phyloP scores from a whole-genome alignment of 768 basidiomycete species.

The Russula earlei region DNA sequence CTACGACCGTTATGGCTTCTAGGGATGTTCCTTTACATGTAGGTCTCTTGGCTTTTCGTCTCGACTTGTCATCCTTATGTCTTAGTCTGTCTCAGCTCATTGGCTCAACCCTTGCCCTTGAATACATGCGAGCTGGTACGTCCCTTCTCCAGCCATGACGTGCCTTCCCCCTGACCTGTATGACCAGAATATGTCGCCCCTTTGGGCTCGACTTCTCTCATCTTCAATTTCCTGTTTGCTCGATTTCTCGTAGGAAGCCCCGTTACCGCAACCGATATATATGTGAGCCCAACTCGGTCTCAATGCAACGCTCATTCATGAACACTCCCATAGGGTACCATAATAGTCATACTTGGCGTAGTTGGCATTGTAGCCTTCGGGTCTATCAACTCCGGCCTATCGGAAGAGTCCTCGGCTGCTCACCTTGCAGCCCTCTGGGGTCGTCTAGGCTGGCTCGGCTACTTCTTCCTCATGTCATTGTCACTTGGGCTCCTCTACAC shows the following conservation, averaged over 20 bases:
- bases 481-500: slow-evolving; percentile 57
- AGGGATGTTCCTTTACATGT: slow-evolving; percentile 94
- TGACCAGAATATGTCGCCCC: slow-evolving; percentile 87
- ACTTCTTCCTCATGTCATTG: slow-evolving; percentile 72
- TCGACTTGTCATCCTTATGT: slow-evolving; percentile 5
- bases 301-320: neutral
- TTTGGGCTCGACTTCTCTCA: slow-evolving; percentile 83
- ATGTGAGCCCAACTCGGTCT: slow-evolving; percentile 36
- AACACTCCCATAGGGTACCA: slow-evolving; percentile 49
- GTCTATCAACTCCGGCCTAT: slow-evolving; percentile 73
- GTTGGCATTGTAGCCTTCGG: slow-evolving; percentile 85
- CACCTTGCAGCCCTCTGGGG: slow-evolving; percentile 82
- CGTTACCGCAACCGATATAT: slow-evolving; percentile 75
- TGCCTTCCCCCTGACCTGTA: slow-evolving; percentile 16
- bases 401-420: slow-evolving; percentile 57
- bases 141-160: slow-evolving; percentile 6
- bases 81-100: slow-evolving; percentile 72
- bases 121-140: slow-evolving; percentile 79
- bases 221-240: slow-evolving; percentile 96
- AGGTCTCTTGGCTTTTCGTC: slow-evolving; percentile 22
- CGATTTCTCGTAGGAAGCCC: slow-evolving; percentile 80
- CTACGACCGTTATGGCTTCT: slow-evolving; percentile 81
- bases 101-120: slow-evolving; percentile 77
- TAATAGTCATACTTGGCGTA: slow-evolving; percentile 75
- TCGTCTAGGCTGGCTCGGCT: slow-evolving; percentile 82